A percentile compares a stretch with the other conserved stretches of the same genome.
Conservation (phyloP, 1,284 basidiomycete genomes). For the Chalciporus sp. region DNA sequence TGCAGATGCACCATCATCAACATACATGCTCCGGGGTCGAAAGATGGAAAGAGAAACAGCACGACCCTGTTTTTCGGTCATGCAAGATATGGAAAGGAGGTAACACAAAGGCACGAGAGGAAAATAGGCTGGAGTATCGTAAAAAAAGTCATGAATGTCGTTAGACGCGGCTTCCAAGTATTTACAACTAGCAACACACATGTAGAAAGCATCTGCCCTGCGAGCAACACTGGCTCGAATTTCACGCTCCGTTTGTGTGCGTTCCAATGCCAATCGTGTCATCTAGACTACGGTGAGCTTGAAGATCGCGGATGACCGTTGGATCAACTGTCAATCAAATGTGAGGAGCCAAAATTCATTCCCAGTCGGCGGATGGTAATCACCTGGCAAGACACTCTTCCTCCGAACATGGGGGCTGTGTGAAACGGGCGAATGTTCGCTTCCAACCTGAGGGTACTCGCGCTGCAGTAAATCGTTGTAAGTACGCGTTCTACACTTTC, state of each 20-base stretch:
- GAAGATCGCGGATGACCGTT: slow-evolving; percentile 83
- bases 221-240: slow-evolving; percentile 15
- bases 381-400: slow-evolving; percentile 86
- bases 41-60: slow-evolving; percentile 6
- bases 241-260: slow-evolving; percentile 34
- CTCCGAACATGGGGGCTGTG: slow-evolving; percentile 74
- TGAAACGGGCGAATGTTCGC: slow-evolving; percentile 55
- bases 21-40: slow-evolving; percentile 25
- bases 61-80: slow-evolving; percentile 19
- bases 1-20: slow-evolving; percentile 27
- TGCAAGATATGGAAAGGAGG: slow-evolving; percentile 17
- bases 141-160: slow-evolving; percentile 32
- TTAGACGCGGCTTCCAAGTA: slow-evolving; percentile 18
- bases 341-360: slow-evolving; percentile 7
- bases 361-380: slow-evolving; percentile 8
- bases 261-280: slow-evolving; percentile 43
- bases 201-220: slow-evolving; percentile 15
- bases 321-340: slow-evolving; percentile 69
- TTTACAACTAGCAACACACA: slow-evolving; percentile 28
- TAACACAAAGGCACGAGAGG: slow-evolving; percentile 16
- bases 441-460: slow-evolving; percentile 60
- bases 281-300: slow-evolving; percentile 83
- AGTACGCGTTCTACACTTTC: slow-evolving; percentile 21
- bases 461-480: slow-evolving; percentile 41
- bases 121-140: slow-evolving; percentile 31